Percentiles rank a stretch among this genome's conserved stretches.
These are phyloP conservation scores for Waltiozyma sp. DNA, from an alignment of 1,139 yeast species.

Conservation along the genomic window DNA sequence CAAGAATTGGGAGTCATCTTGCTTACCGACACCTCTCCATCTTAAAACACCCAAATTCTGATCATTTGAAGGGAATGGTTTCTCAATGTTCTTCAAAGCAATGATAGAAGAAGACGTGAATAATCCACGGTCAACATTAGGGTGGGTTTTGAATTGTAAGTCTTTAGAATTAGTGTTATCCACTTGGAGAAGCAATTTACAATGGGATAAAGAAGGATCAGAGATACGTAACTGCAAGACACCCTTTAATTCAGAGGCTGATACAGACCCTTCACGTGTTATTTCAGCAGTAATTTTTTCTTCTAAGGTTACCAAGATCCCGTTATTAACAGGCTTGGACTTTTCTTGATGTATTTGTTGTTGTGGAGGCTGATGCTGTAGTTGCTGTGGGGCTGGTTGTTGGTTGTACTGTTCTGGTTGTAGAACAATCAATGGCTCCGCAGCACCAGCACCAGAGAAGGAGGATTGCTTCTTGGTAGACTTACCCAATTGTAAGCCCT, in stretches of 20 bases:
- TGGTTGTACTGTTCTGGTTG: conserved; percentile 4
- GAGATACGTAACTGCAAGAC: conserved; percentile 82
- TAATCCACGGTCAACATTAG: conserved; percentile 75
- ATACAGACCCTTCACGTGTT: conserved; percentile 73
- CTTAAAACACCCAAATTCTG: conserved; percentile 84
- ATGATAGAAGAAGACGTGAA: conserved; percentile 50
- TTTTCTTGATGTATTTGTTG: conserved; percentile 12
- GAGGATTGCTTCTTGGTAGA: conserved; percentile 27
- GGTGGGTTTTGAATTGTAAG: conserved; percentile 85
- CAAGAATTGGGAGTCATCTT: conserved; percentile 42
- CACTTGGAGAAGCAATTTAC: conserved; percentile 46
- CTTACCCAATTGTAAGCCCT: conserved; percentile 77
- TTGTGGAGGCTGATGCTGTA: conserved; percentile 16
- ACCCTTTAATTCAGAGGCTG: conserved; percentile 77
- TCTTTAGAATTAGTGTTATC: conserved; percentile 32
- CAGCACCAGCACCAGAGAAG: conserved; percentile 23
- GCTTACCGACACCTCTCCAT: conserved; percentile 67
- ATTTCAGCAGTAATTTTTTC: conserved; percentile 74
- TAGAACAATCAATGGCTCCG: conserved; percentile 33
- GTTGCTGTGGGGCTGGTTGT: conserved; percentile 4
- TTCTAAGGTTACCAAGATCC: conserved; percentile 65
- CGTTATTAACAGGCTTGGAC: conserved; percentile 40
- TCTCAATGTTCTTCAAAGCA: conserved; percentile 64
- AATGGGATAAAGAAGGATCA: conserved; percentile 53
- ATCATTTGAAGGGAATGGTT: conserved; percentile 85